Percentiles rank a stretch among this genome's conserved stretches.
These are phyloP conservation scores for Pyrenophora tritici-repentis DNA, from an alignment of 2,329 filamentous ascomycete genomes.

Conservation along the genomic window DNA sequence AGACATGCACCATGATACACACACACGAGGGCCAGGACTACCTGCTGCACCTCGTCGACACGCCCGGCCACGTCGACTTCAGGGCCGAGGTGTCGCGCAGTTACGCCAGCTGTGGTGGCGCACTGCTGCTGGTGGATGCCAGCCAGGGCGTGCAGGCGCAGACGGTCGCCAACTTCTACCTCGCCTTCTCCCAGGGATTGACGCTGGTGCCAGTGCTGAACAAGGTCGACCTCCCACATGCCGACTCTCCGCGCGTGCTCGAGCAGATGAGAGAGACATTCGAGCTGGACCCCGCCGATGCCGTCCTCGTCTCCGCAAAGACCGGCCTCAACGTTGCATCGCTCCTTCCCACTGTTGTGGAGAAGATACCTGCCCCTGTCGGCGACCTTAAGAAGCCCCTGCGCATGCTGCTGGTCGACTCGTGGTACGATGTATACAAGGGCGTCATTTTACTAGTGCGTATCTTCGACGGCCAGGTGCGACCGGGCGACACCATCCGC, in stretches of 20 bases:
- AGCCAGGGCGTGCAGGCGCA: conserved; percentile 97
- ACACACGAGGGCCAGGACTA: conserved; percentile 85
- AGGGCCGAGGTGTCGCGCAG: conserved; percentile 93
- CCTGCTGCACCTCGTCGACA: conserved; percentile 92
- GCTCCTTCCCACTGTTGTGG: conserved; percentile 84
- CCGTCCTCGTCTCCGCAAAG: conserved; percentile 85
- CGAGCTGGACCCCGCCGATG: conserved; percentile 79
- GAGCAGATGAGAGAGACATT: conserved; percentile 86
- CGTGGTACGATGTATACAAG: conserved; percentile 96
- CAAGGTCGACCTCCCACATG: conserved; percentile 91
- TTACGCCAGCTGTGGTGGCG: conserved; percentile 91
- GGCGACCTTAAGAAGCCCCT: conserved; percentile 76
- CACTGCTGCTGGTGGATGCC: conserved; percentile 89
- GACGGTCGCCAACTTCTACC: conserved; percentile 97
- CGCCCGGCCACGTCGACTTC: conserved; percentile 97
- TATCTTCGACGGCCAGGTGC: conserved; percentile 85
- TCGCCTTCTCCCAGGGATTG: conserved; percentile 90
- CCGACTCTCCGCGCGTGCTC: conserved; percentile 83
- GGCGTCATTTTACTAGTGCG: conserved; percentile 90
- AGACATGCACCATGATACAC: conserved; percentile 98
- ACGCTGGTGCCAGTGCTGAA: conserved; percentile 90
- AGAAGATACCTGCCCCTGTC: conserved; percentile 78
- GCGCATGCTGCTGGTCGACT: conserved; percentile 88
- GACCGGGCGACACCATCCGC: conserved; percentile 80
- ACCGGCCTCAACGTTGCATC: conserved; percentile 84